Evolutionary conservation across 768 basidiomycete genomes (phyloP).

Genomic region (Amanita subjunquillea): DNA sequence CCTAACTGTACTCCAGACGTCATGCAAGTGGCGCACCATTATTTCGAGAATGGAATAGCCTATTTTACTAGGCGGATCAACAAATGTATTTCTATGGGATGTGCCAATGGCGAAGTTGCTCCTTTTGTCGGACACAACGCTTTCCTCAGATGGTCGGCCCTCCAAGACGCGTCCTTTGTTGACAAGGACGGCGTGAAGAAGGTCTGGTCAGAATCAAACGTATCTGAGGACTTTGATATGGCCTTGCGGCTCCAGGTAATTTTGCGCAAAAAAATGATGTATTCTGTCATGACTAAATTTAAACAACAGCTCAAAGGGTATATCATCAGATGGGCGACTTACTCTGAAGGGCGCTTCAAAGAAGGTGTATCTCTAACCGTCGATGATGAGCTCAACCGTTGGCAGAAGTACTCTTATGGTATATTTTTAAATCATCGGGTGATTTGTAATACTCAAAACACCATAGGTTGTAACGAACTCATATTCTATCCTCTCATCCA

Average conservation of each 20-base stretch:
- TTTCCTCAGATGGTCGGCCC: conserved; percentile 81
- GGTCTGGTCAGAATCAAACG: conserved; percentile 78
- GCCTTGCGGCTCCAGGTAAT: conserved; percentile 49
- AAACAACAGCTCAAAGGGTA: conserved; percentile 43
- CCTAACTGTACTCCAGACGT: conserved; percentile 39
- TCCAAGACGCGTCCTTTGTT: conserved; percentile 76
- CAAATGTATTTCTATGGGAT: conserved; percentile 68
- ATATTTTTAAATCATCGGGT: conserved; percentile 8
- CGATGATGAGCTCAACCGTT: conserved; percentile 85
- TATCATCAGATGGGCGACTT: conserved; percentile 79
- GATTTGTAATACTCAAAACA: not conserved
- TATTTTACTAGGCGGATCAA: conserved; percentile 86
- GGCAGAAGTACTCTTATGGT: conserved; percentile 87
- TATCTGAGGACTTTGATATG: conserved; percentile 81
- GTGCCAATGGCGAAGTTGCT: conserved; percentile 73
- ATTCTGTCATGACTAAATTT: not conserved
- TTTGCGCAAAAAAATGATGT: not conserved
- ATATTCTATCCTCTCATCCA: conserved; percentile 75
- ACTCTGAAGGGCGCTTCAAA: conserved; percentile 78
- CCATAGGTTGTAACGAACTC: conserved; percentile 61
- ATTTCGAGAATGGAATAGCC: conserved; percentile 86
- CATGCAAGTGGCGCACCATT: conserved; percentile 84
- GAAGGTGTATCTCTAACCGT: conserved; percentile 86
- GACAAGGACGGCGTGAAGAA: conserved; percentile 59
- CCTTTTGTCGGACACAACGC: conserved; percentile 87